phyloP scores from a whole-genome alignment of 164 flowering plant species.

The Chimonanthus praecox region DNA sequence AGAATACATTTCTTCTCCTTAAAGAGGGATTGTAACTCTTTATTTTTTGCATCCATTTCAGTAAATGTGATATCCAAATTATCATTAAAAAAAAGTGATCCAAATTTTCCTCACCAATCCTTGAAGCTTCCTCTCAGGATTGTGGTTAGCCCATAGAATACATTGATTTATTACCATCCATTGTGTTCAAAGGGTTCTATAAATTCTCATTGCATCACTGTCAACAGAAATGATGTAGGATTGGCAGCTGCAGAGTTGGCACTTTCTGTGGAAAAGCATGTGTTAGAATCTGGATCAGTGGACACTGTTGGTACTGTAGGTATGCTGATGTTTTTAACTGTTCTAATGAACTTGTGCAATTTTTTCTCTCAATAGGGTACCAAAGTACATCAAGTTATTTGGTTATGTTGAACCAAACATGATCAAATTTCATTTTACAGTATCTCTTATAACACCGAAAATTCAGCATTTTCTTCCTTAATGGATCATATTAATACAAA shows the following conservation, averaged over 20 bases:
- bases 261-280: slow-evolving; percentile 85
- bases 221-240: slow-evolving; percentile 91
- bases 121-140: too few relatives aligned
- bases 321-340: slow-evolving; percentile 20
- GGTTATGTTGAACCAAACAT: neutral
- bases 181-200: neutral
- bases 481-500: neutral
- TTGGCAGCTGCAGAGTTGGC: slow-evolving; percentile 95
- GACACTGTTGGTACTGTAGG: slow-evolving; percentile 97
- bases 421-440: neutral
- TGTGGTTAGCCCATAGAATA: too few relatives aligned
- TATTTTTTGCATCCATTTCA: too few relatives aligned
- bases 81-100: too few relatives aligned
- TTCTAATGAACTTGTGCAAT: neutral
- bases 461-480: neutral
- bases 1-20: too few relatives aligned
- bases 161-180: neutral
- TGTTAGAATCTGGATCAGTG: slow-evolving; percentile 82
- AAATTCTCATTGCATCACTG: slow-evolving; percentile 8
- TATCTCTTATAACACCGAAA: neutral
- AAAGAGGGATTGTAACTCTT: too few relatives aligned
- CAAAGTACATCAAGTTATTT: neutral
- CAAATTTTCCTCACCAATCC: too few relatives aligned
- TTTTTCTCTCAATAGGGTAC: neutral
- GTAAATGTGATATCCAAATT: too few relatives aligned